Percentiles rank a stretch among this genome's conserved stretches.
phyloP scores from a whole-genome alignment of 352 stramenopile species.

The Phytophthora quininea region DNA sequence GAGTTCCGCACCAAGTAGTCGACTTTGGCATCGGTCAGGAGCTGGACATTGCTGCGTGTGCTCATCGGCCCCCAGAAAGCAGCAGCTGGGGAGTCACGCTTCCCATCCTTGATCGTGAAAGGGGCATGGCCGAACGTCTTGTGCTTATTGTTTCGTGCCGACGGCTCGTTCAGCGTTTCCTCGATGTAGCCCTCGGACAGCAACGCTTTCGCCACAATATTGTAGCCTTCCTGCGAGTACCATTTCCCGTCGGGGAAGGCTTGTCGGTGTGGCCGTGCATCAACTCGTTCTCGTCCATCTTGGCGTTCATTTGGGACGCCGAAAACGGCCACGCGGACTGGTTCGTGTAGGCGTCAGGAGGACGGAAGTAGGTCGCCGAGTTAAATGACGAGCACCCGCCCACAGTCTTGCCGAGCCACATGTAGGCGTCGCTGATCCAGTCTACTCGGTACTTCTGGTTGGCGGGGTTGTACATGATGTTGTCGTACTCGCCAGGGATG shows the following conservation, averaged over 20 bases:
- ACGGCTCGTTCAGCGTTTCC: slow-evolving; percentile 42
- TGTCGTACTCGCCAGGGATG: slow-evolving; percentile 64
- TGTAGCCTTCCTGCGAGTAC: slow-evolving; percentile 63
- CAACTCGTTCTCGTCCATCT: slow-evolving; percentile 61
- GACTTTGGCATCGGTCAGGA: slow-evolving; percentile 51
- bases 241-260: slow-evolving; percentile 61
- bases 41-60: slow-evolving; percentile 46
- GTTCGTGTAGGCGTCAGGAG: slow-evolving; percentile 55
- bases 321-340: slow-evolving; percentile 57
- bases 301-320: slow-evolving; percentile 59
- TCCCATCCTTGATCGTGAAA: slow-evolving; percentile 57
- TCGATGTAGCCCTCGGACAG: slow-evolving; percentile 39
- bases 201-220: slow-evolving; percentile 46
- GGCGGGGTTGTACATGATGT: slow-evolving; percentile 50
- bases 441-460: slow-evolving; percentile 57
- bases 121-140: slow-evolving; percentile 59
- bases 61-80: slow-evolving; percentile 54
- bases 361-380: slow-evolving; percentile 84
- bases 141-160: slow-evolving; percentile 48
- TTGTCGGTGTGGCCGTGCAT: slow-evolving; percentile 48
- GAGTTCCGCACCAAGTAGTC: slow-evolving; percentile 49
- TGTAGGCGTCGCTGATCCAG: slow-evolving; percentile 48
- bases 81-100: slow-evolving; percentile 57
- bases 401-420: slow-evolving; percentile 76
- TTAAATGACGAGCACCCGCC: slow-evolving; percentile 88